phyloP scores from a whole-genome alignment of 139 green algal species.

The Nannochloris sp. region DNA sequence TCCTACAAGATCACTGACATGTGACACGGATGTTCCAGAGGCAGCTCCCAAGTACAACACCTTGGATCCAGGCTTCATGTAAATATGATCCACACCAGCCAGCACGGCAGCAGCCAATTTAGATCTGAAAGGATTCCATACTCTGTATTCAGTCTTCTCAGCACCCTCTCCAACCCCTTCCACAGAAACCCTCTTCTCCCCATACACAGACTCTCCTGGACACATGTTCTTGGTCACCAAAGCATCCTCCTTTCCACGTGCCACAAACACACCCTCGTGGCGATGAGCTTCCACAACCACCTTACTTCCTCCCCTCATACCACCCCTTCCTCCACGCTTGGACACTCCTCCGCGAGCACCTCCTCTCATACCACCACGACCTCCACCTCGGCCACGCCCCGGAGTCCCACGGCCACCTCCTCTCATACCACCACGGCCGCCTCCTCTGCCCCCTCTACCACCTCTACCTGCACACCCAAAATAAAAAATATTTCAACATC shows the following conservation, averaged over 20 bases:
- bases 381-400: slow-evolving; percentile 34
- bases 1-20: slow-evolving; percentile 89
- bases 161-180: slow-evolving; percentile 56
- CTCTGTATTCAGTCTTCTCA: slow-evolving; percentile 95
- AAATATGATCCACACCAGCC: slow-evolving; percentile 97
- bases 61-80: slow-evolving; percentile 89
- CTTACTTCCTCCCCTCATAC: slow-evolving; percentile 71
- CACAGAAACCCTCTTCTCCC: slow-evolving; percentile 93
- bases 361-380: slow-evolving; percentile 15
- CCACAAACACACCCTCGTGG: slow-evolving; percentile 96
- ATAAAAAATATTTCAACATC: neutral
- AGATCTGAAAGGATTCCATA: slow-evolving; percentile 99
- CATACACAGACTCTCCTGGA: slow-evolving; percentile 92
- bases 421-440: slow-evolving; percentile 19
- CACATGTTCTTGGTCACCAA: slow-evolving; percentile 96
- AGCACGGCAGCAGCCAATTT: slow-evolving; percentile 97
- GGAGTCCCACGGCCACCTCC: slow-evolving; percentile 22
- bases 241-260: slow-evolving; percentile 78
- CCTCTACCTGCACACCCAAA: slow-evolving; percentile 10
- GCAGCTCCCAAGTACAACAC: slow-evolving; percentile 96
- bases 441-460: slow-evolving; percentile 29
- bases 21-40: slow-evolving; percentile 83
- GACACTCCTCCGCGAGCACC: slow-evolving; percentile 6
- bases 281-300: slow-evolving; percentile 87
- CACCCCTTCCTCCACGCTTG: slow-evolving; percentile 47